Evolutionary conservation across 1,139 yeast species (phyloP).

Genomic region (Yamadazyma membranifaciens): DNA sequence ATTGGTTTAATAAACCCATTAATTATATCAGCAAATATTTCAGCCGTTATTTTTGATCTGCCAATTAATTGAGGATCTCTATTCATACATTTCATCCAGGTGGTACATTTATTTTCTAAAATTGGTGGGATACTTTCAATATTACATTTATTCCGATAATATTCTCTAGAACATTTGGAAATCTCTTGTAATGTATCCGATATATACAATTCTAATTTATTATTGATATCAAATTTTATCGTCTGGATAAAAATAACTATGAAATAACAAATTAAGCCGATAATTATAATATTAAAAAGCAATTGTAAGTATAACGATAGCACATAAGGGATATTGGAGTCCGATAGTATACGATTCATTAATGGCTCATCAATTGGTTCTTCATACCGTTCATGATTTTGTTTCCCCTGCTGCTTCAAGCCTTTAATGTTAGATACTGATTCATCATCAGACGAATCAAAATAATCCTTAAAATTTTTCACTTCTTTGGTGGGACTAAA

Average conservation of each 20-base stretch:
- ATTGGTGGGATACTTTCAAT: constrained; percentile 60
- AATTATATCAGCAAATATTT: constrained; percentile 76
- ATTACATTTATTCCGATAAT: constrained; percentile 66
- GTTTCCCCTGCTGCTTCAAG: background rate
- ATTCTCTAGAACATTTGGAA: constrained; percentile 67
- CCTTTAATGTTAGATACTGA: constrained; percentile 1
- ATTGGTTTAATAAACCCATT: constrained; percentile 76
- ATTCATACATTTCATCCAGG: constrained; percentile 85
- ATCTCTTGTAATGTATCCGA: constrained; percentile 65
- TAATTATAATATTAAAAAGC: constrained; percentile 58
- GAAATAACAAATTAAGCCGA: constrained; percentile 53
- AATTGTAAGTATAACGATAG: constrained; percentile 73
- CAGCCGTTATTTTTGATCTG: constrained; percentile 73
- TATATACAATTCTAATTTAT: constrained; percentile 63
- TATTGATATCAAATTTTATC: constrained; percentile 67
- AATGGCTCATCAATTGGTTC: constrained; percentile 4
- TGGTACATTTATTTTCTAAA: constrained; percentile 64
- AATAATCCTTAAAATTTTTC: constrained; percentile 20
- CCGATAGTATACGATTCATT: constrained; percentile 18
- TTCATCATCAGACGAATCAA: constrained; percentile 17
- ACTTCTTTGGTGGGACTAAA: constrained; percentile 41
- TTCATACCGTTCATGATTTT: background rate
- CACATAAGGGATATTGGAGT: constrained; percentile 65
- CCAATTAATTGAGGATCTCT: constrained; percentile 82
- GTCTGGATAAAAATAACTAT: constrained; percentile 56